phyloP scores from a whole-genome alignment of 1,139 yeast species.

The Wickerhamomyces sp. region DNA sequence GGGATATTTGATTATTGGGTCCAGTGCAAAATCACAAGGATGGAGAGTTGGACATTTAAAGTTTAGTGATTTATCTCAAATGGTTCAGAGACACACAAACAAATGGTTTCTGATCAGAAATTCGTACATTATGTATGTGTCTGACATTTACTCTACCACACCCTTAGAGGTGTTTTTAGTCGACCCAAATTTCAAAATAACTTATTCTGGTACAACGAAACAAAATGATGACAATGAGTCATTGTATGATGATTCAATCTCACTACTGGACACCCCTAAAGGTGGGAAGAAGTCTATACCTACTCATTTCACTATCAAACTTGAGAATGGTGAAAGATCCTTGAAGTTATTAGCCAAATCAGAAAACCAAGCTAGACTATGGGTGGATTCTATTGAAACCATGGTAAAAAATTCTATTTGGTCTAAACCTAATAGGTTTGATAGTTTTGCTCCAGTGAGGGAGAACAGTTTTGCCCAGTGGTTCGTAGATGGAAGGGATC shows the following conservation, averaged over 20 bases:
- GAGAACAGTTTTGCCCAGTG: slow-evolving; percentile 86
- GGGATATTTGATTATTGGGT: slow-evolving; percentile 74
- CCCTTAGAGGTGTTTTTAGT: slow-evolving; percentile 89
- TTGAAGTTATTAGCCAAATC: slow-evolving; percentile 72
- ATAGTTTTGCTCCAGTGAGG: slow-evolving; percentile 90
- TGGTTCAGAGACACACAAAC: slow-evolving; percentile 84
- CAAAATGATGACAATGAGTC: slow-evolving; percentile 39
- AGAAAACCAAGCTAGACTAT: slow-evolving; percentile 61
- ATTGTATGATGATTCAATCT: slow-evolving; percentile 25
- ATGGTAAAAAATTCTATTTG: slow-evolving; percentile 71
- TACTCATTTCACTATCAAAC: slow-evolving; percentile 51
- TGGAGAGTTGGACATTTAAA: slow-evolving; percentile 94
- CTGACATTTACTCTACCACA: slow-evolving; percentile 79
- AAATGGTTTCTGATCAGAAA: slow-evolving; percentile 90
- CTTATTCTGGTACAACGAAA: slow-evolving; percentile 39
- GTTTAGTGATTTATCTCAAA: slow-evolving; percentile 72
- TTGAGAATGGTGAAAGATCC: slow-evolving; percentile 77
- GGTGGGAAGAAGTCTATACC: slow-evolving; percentile 29
- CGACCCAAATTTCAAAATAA: slow-evolving; percentile 62
- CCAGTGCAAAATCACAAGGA: slow-evolving; percentile 84
- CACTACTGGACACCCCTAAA: slow-evolving; percentile 22
- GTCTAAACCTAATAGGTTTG: slow-evolving; percentile 73
- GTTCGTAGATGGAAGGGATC: slow-evolving; percentile 96
- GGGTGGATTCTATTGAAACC: slow-evolving; percentile 70
- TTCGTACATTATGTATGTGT: slow-evolving; percentile 80